A percentile compares a stretch with the other conserved stretches of the same genome.
phyloP scores from a whole-genome alignment of 2,329 filamentous ascomycete species.

The Tetracladium maxilliforme region DNA sequence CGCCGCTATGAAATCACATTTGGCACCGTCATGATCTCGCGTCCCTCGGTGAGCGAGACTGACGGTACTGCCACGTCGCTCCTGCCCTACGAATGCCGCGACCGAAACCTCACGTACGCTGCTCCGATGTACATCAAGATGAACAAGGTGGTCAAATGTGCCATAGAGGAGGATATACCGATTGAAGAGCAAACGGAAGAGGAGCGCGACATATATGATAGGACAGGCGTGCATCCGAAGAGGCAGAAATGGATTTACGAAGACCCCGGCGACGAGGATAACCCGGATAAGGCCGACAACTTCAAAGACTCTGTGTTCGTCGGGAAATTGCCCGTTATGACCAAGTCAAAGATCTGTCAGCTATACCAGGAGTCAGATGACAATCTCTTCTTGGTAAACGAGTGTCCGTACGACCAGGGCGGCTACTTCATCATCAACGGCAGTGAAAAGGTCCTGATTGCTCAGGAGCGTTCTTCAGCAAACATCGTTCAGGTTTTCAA shows the following conservation, averaged over 20 bases:
- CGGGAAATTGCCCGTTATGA: constrained; percentile 92
- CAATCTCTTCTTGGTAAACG: constrained; percentile 79
- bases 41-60: constrained; percentile 83
- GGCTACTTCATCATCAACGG: constrained; percentile 99
- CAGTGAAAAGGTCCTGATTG: constrained; percentile 95
- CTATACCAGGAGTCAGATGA: constrained; percentile 73
- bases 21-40: constrained; percentile 74
- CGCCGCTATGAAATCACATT: constrained; percentile 94
- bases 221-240: constrained; percentile 41
- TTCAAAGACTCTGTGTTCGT: constrained; percentile 57
- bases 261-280: constrained; percentile 26
- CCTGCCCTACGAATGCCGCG: constrained; percentile 84
- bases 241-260: constrained; percentile 45
- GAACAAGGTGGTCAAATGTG: constrained; percentile 69
- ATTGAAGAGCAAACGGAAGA: constrained; percentile 55
- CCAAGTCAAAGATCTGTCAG: constrained; percentile 93
- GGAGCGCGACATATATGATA: constrained; percentile 37
- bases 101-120: constrained; percentile 92
- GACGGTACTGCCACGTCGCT: constrained; percentile 79
- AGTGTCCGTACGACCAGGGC: constrained; percentile 95
- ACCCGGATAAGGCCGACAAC: constrained; percentile 30
- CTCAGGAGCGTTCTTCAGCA: constrained; percentile 90
- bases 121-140: constrained; percentile 84
- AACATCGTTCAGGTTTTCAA: constrained; percentile 99
- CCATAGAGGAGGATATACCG: constrained; percentile 58